Conservation (phyloP, 2,329 filamentous ascomycete species). For the Aspergillus costaricaensis region DNA sequence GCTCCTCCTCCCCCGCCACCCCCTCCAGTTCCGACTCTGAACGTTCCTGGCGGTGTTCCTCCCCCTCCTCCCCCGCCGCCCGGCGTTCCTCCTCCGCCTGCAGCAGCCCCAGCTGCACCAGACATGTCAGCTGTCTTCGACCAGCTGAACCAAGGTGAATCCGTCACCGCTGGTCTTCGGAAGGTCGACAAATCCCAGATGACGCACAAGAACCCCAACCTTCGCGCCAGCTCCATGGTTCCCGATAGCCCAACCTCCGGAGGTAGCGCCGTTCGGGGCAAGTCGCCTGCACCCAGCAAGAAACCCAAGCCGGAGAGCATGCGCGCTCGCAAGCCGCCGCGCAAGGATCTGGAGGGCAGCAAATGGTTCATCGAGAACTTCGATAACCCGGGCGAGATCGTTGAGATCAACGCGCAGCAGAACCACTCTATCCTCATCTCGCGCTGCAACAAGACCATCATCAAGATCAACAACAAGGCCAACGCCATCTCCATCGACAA, state of each 20-base stretch:
- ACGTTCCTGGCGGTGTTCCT: conserved; percentile 56
- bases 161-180: conserved; percentile 82
- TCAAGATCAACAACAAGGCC: conserved; percentile 88
- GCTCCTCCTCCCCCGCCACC: conserved; percentile 54
- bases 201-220: conserved; percentile 96
- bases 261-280: conserved; percentile 63
- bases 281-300: conserved; percentile 85
- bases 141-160: conserved; percentile 83
- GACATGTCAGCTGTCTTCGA: conserved; percentile 89
- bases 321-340: conserved; percentile 78
- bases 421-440: conserved; percentile 90
- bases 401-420: conserved; percentile 79
- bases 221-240: conserved; percentile 73
- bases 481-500: conserved; percentile 98
- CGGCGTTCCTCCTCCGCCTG: conserved; percentile 56
- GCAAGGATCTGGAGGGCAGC: conserved; percentile 78
- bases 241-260: conserved; percentile 57
- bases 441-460: conserved; percentile 85
- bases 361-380: conserved; percentile 98
- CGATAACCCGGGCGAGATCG: conserved; percentile 70
- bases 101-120: conserved; percentile 47
- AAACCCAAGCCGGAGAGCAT: conserved; percentile 85
- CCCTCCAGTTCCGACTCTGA: conserved; percentile 48
- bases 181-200: conserved; percentile 96
- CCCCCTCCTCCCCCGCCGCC: conserved; percentile 71